These are phyloP conservation scores for Malus domestica DNA, from an alignment of 306 rosid genomes.

Conservation along the genomic window DNA sequence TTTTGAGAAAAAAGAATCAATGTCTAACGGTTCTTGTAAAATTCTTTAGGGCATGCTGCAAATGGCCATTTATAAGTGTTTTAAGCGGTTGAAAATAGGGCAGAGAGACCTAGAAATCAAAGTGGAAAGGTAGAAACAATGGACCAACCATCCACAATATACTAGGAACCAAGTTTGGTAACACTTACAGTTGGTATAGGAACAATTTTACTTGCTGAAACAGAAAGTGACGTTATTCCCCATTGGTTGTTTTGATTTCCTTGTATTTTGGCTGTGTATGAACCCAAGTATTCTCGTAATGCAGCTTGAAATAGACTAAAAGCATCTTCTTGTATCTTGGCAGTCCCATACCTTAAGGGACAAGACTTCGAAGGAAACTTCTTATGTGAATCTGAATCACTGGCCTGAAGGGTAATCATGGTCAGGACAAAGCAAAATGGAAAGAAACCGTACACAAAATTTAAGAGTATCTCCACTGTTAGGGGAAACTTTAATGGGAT, in stretches of 20 bases:
- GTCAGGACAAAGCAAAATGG: conserved; percentile 13
- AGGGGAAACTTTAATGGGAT: neutral
- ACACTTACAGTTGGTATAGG: conserved; percentile 78
- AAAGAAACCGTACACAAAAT: conserved; percentile 6
- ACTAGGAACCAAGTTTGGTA: conserved; percentile 2
- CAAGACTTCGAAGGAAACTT: conserved; percentile 93
- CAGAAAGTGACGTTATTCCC: conserved; percentile 77
- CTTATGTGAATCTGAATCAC: conserved; percentile 61
- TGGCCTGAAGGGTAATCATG: conserved; percentile 40
- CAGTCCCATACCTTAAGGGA: conserved; percentile 76
- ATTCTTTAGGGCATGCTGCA: neutral
- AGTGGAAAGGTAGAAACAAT: neutral
- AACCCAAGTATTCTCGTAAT: conserved; percentile 64
- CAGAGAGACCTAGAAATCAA: neutral
- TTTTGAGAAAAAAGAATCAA: neutral
- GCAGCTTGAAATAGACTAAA: conserved; percentile 74
- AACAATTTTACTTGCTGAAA: conserved; percentile 83
- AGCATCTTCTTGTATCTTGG: conserved; percentile 92
- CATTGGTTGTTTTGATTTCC: conserved; percentile 45
- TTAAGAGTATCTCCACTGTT: neutral
- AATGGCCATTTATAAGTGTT: neutral
- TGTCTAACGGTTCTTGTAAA: neutral
- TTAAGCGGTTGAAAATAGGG: neutral
- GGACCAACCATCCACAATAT: neutral
- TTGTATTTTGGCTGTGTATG: conserved; percentile 30